phyloP scores from a whole-genome alignment of 2,329 filamentous ascomycete genomes.

The Myriosclerotinia duriaeana region DNA sequence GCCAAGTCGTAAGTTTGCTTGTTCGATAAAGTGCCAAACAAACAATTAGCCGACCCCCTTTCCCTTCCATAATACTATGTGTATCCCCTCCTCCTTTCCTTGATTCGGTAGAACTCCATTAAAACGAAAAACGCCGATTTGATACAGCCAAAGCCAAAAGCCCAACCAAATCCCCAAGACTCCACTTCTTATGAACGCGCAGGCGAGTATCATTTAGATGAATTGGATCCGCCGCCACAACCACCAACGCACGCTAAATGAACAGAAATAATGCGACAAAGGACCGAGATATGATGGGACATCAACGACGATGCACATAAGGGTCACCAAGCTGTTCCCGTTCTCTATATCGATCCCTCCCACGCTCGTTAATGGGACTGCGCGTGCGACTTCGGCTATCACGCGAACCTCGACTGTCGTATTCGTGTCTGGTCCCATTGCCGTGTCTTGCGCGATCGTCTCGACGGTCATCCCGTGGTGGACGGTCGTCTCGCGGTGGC shows the following conservation, averaged over 20 bases:
- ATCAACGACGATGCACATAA: conserved; percentile 20
- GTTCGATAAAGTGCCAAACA: background rate
- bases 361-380: conserved; percentile 44
- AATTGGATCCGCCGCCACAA: background rate
- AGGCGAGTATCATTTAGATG: background rate
- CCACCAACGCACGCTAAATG: conserved; percentile 15
- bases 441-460: conserved; percentile 36
- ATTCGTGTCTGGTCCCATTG: conserved; percentile 43
- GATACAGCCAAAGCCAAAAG: conserved; percentile 14
- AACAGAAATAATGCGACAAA: conserved; percentile 13
- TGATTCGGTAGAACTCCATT: background rate
- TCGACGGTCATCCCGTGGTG: conserved; percentile 42
- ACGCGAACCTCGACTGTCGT: conserved; percentile 44
- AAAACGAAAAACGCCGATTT: conserved; percentile 13
- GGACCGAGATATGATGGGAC: background rate
- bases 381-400: conserved; percentile 47
- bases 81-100: conserved; percentile 8
- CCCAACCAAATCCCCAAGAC: conserved; percentile 7
- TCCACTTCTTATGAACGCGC: conserved; percentile 5
- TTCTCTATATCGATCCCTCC: conserved; percentile 47
- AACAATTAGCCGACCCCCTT: background rate
- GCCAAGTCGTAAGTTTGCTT: background rate
- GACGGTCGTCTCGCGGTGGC: conserved; percentile 44
- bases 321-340: conserved; percentile 35
- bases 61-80: background rate